Evolutionary conservation across 2,329 filamentous ascomycete genomes (phyloP).

Genomic region (Calonectria honghensis): DNA sequence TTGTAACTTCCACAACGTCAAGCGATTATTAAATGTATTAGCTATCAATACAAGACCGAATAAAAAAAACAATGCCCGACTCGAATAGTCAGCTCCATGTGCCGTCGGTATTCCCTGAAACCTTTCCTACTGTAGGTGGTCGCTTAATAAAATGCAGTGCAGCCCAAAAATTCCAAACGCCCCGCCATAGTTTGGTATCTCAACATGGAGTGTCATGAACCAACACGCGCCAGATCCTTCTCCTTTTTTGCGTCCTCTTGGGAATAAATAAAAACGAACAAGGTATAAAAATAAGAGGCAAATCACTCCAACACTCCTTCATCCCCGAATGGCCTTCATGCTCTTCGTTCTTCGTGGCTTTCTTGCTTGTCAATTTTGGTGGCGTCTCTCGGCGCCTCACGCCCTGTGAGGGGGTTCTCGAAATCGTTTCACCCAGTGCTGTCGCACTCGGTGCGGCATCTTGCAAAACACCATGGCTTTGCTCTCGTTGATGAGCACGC

Average conservation of each 20-base stretch:
- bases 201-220: conserved; percentile 36
- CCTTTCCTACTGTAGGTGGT: conserved; percentile 26
- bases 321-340: conserved; percentile 19
- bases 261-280: conserved; percentile 13
- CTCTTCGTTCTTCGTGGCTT: conserved; percentile 28
- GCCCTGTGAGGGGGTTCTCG: conserved; percentile 60
- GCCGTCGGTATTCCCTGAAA: conserved; percentile 28
- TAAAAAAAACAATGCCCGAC: conserved; percentile 16
- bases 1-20: neutral
- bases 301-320: conserved; percentile 17
- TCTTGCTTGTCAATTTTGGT: conserved; percentile 14
- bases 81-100: conserved; percentile 32
- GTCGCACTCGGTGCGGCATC: conserved; percentile 71
- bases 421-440: conserved; percentile 74
- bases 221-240: conserved; percentile 40
- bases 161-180: conserved; percentile 35
- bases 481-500: conserved; percentile 74
- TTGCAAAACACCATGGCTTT: conserved; percentile 79
- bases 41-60: conserved; percentile 39
- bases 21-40: conserved; percentile 40
- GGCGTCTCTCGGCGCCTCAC: conserved; percentile 3
- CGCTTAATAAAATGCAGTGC: conserved; percentile 36
- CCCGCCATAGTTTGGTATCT: conserved; percentile 40
- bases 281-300: conserved; percentile 24
- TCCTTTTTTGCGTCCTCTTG: conserved; percentile 28